Conservation (phyloP, 345 rosid species). For the Eucalyptus microcorys region DNA sequence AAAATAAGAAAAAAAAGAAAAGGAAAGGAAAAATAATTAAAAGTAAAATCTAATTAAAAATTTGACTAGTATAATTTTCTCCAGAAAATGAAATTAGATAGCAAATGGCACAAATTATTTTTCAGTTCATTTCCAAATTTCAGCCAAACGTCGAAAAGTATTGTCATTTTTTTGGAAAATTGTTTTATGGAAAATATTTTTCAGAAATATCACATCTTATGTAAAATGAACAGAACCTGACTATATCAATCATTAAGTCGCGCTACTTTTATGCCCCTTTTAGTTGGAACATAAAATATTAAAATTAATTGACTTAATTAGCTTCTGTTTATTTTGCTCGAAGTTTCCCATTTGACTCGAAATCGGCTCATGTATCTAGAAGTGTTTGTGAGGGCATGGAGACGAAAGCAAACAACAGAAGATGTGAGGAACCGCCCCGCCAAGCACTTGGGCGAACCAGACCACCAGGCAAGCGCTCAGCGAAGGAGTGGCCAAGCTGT, state of each 20-base stretch:
- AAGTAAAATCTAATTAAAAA: no score
- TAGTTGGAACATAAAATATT: background rate
- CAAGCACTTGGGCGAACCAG: background rate
- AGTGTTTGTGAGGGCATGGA: background rate
- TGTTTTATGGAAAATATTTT: no score
- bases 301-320: background rate
- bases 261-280: no score
- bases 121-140: background rate
- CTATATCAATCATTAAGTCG: background rate
- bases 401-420: background rate
- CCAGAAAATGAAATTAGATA: no score
- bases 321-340: background rate
- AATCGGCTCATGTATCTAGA: background rate
- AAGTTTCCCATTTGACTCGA: background rate
- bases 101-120: background rate
- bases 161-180: background rate
- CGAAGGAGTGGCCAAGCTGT: background rate
- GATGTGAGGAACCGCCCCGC: background rate
- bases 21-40: background rate
- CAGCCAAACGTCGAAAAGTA: accelerated
- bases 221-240: accelerated
- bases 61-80: background rate
- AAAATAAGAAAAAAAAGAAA: no score
- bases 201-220: no score
- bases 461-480: background rate